These are phyloP conservation scores for Austroboletus rostrupii DNA, from an alignment of 1,284 basidiomycete species.

Conservation along the genomic window DNA sequence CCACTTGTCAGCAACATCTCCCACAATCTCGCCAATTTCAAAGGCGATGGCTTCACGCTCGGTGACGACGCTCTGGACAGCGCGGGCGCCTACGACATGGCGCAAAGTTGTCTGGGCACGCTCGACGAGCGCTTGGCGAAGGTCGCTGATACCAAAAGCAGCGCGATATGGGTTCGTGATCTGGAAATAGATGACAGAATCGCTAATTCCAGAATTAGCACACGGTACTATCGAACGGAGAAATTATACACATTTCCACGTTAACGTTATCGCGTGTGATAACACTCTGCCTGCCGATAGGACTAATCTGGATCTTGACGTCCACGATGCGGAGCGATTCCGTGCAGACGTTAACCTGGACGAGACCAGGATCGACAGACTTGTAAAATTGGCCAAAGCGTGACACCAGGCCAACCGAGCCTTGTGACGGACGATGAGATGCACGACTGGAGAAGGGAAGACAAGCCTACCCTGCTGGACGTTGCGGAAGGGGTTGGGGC, in stretches of 20 bases:
- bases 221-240: conserved; percentile 2
- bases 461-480: conserved; percentile 65
- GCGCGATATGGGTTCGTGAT: conserved; percentile 84
- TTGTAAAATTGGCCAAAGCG: conserved; percentile 95
- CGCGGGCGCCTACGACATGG: conserved; percentile 90
- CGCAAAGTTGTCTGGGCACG: conserved; percentile 94
- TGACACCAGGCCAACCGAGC: conserved; percentile 85
- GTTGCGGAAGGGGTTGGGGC: conserved; percentile 73
- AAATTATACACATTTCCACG: conserved; percentile 63
- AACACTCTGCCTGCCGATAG: conserved; percentile 83
- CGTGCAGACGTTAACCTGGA: conserved; percentile 90
- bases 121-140: conserved; percentile 85
- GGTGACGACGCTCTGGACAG: conserved; percentile 79
- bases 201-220: conserved; percentile 43
- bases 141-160: conserved; percentile 87
- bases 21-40: conserved; percentile 93
- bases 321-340: conserved; percentile 83
- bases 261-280: conserved; percentile 89
- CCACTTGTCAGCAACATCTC: conserved; percentile 86
- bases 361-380: conserved; percentile 89
- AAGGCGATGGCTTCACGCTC: conserved; percentile 95
- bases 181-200: conserved; percentile 90
- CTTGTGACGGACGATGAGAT: conserved; percentile 34
- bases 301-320: conserved; percentile 90
- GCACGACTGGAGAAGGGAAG: conserved; percentile 3